Evolutionary conservation across 129 eudicot genomes (phyloP).

Genomic region (Deinandra increscens): DNA sequence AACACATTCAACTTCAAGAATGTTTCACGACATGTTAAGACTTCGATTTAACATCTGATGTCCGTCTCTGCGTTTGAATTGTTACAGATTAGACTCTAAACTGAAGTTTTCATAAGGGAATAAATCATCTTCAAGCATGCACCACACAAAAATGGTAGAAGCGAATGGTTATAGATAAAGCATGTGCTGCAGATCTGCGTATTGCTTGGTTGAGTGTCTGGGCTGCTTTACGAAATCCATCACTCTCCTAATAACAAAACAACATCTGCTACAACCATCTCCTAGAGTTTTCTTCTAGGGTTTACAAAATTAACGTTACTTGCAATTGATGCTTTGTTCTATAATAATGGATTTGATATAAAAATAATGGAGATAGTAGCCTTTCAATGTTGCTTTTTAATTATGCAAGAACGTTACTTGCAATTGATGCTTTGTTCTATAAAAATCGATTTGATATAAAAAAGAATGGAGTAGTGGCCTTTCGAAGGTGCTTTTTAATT

Average conservation of each 20-base stretch:
- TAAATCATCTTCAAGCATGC: slow-evolving; percentile 63
- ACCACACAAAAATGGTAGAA: slow-evolving; percentile 70
- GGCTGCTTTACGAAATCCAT: slow-evolving; percentile 82
- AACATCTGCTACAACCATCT: slow-evolving; percentile 17
- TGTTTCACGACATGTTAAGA: background rate
- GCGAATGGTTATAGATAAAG: slow-evolving; percentile 80
- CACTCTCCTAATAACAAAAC: slow-evolving; percentile 50
- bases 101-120: background rate
- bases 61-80: background rate
- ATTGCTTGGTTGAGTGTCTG: slow-evolving; percentile 58
- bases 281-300: slow-evolving; percentile 45
- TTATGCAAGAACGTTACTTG: no score
- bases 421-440: no score
- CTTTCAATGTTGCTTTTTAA: no score
- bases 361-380: no score
- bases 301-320: no score
- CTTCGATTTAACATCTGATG: background rate
- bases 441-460: no score
- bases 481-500: no score
- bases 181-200: slow-evolving; percentile 71
- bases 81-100: slow-evolving; percentile 11
- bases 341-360: no score
- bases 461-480: no score
- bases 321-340: no score
- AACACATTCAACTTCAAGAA: no score